These are phyloP conservation scores for Globisporangium parvum DNA, from an alignment of 352 stramenopile species.

Conservation along the genomic window DNA sequence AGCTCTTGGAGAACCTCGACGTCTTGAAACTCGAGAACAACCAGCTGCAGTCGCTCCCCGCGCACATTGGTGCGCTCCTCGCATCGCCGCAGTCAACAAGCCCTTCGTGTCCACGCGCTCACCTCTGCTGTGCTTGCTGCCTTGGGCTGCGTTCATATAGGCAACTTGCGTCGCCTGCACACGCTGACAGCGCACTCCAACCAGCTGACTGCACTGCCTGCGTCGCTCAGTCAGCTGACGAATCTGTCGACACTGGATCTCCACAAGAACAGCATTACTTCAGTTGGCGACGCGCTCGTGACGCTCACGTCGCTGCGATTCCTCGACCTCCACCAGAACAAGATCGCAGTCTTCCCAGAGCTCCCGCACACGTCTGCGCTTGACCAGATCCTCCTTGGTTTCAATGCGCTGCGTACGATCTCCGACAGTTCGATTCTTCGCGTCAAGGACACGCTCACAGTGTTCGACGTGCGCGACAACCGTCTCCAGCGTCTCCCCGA, in stretches of 20 bases:
- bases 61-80: slow-evolving; percentile 32
- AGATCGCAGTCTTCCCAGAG: slow-evolving; percentile 47
- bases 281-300: slow-evolving; percentile 27
- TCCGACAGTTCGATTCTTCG: slow-evolving; percentile 35
- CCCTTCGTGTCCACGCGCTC: too few relatives aligned
- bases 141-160: slow-evolving; percentile 12
- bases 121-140: background rate
- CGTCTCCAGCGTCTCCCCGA: slow-evolving; percentile 55
- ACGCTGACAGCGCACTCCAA: slow-evolving; percentile 61
- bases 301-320: slow-evolving; percentile 35
- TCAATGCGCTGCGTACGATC: slow-evolving; percentile 52
- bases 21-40: slow-evolving; percentile 63
- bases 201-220: slow-evolving; percentile 42
- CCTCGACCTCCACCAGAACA: slow-evolving; percentile 75
- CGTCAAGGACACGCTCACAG: slow-evolving; percentile 59
- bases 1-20: slow-evolving; percentile 41
- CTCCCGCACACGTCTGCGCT: slow-evolving; percentile 40
- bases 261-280: slow-evolving; percentile 61
- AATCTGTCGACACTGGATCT: slow-evolving; percentile 55
- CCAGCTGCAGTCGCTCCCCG: slow-evolving; percentile 36
- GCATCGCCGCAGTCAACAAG: too few relatives aligned
- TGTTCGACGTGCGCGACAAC: slow-evolving; percentile 79
- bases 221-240: slow-evolving; percentile 36
- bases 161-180: slow-evolving; percentile 37
- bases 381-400: slow-evolving; percentile 74